These are phyloP conservation scores for Penicillium sp. DNA, from an alignment of 2,329 filamentous ascomycete species.

Conservation along the genomic window DNA sequence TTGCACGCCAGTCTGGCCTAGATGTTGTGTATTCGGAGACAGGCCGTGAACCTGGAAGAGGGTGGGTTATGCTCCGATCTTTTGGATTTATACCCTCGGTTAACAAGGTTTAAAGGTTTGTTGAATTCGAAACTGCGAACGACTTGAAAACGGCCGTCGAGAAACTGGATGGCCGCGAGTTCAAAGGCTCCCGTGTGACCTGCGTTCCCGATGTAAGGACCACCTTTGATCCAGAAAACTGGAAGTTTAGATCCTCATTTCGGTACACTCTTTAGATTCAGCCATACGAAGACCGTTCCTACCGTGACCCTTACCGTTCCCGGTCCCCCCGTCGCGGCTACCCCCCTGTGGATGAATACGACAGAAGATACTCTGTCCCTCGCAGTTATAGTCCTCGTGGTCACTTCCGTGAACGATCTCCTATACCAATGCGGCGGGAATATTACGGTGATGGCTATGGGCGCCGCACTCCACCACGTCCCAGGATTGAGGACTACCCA, in stretches of 20 bases:
- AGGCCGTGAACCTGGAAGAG: slow-evolving; percentile 87
- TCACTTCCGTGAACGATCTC: slow-evolving; percentile 85
- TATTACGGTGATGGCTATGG: slow-evolving; percentile 82
- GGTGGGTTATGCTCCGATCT: slow-evolving; percentile 62
- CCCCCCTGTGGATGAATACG: slow-evolving; percentile 77
- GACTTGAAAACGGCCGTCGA: slow-evolving; percentile 91
- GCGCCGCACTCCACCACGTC: slow-evolving; percentile 80
- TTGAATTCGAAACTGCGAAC: slow-evolving; percentile 92
- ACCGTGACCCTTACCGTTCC: slow-evolving; percentile 75
- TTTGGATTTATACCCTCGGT: slow-evolving; percentile 24
- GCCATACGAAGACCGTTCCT: slow-evolving; percentile 68
- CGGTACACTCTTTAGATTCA: slow-evolving; percentile 64
- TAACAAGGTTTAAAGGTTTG: slow-evolving; percentile 68
- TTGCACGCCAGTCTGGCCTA: slow-evolving; percentile 93
- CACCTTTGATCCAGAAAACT: slow-evolving; percentile 25
- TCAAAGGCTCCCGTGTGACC: slow-evolving; percentile 85
- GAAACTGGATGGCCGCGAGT: slow-evolving; percentile 90
- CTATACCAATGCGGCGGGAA: slow-evolving; percentile 71
- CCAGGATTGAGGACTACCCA: slow-evolving; percentile 77
- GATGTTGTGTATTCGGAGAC: slow-evolving; percentile 99
- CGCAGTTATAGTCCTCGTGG: slow-evolving; percentile 85
- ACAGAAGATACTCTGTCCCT: slow-evolving; percentile 77
- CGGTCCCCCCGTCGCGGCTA: slow-evolving; percentile 75
- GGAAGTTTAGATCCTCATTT: slow-evolving; percentile 32
- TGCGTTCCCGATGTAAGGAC: slow-evolving; percentile 83